Conservation (phyloP, 768 basidiomycete species). For the Pholiota microspora region DNA sequence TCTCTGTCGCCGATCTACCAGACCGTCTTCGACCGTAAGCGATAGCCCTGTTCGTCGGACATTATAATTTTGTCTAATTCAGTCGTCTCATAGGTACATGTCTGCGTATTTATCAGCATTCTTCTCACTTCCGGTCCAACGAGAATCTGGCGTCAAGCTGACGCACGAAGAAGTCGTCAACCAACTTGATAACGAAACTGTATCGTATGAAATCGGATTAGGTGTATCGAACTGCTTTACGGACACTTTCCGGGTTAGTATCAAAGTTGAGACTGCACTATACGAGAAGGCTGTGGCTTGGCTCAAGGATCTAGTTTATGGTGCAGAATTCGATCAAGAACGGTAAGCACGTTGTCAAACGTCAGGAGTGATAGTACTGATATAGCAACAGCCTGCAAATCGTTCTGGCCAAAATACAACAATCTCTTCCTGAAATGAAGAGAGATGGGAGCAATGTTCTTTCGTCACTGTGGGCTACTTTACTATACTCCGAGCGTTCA, state of each 20-base stretch:
- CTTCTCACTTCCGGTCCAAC: constrained; percentile 83
- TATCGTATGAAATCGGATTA: constrained; percentile 74
- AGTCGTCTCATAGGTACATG: constrained; percentile 52
- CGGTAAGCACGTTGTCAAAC: constrained; percentile 41
- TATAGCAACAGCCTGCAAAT: constrained; percentile 64
- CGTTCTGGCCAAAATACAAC: constrained; percentile 83
- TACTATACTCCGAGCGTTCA: constrained; percentile 68
- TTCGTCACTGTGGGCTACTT: constrained; percentile 62
- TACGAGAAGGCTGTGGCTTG: constrained; percentile 85
- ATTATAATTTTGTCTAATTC: neutral
- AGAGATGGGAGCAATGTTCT: constrained; percentile 83
- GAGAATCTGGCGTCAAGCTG: constrained; percentile 65
- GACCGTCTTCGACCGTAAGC: constrained; percentile 73
- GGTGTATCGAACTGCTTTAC: constrained; percentile 66
- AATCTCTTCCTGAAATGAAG: constrained; percentile 88
- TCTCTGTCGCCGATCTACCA: constrained; percentile 75
- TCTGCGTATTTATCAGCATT: constrained; percentile 79
- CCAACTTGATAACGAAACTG: constrained; percentile 87
- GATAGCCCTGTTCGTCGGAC: neutral
- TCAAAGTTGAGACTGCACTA: constrained; percentile 80
- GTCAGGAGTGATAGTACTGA: neutral
- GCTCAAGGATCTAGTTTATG: constrained; percentile 80
- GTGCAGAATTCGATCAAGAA: constrained; percentile 74
- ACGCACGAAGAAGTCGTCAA: constrained; percentile 90
- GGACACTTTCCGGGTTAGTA: constrained; percentile 69